phyloP scores from a whole-genome alignment of 768 basidiomycete species.

The Collybia nuda region DNA sequence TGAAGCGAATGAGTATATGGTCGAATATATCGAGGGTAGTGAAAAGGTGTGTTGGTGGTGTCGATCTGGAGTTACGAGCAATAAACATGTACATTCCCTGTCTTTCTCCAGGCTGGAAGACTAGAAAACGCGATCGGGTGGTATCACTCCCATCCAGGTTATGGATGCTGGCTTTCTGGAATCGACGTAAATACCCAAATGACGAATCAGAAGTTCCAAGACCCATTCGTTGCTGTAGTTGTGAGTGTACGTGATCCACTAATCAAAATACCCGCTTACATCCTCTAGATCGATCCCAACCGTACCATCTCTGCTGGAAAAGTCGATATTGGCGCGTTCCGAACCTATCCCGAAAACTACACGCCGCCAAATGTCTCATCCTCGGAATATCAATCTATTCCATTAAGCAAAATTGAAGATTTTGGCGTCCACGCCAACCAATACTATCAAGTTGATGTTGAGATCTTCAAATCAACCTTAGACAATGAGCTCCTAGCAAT shows the following conservation, averaged over 20 bases:
- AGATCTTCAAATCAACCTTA: conserved; percentile 90
- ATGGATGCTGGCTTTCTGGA: conserved; percentile 98
- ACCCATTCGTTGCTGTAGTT: conserved; percentile 97
- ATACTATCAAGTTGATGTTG: conserved; percentile 93
- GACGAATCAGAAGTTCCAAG: conserved; percentile 92
- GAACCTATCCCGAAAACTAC: conserved; percentile 95
- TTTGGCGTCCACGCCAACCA: conserved; percentile 98
- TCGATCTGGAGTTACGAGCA: background rate
- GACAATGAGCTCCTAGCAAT: conserved; percentile 87
- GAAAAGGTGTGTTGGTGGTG: conserved; percentile 54
- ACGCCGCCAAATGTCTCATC: conserved; percentile 70
- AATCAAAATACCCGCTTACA: background rate
- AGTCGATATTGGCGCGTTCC: conserved; percentile 98
- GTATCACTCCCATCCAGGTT: conserved; percentile 99
- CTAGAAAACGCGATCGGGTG: conserved; percentile 91
- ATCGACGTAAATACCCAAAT: conserved; percentile 98
- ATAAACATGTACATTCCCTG: background rate
- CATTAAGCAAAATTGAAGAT: conserved; percentile 96
- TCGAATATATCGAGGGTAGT: conserved; percentile 82
- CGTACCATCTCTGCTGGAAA: conserved; percentile 97
- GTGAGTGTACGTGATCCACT: conserved; percentile 42
- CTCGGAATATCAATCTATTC: conserved; percentile 95
- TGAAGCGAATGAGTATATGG: conserved; percentile 99
- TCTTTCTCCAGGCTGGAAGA: conserved; percentile 62
- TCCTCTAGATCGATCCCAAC: conserved; percentile 87